phyloP scores from a whole-genome alignment of 2,329 filamentous ascomycete species.

The Colletotrichum costaricense region DNA sequence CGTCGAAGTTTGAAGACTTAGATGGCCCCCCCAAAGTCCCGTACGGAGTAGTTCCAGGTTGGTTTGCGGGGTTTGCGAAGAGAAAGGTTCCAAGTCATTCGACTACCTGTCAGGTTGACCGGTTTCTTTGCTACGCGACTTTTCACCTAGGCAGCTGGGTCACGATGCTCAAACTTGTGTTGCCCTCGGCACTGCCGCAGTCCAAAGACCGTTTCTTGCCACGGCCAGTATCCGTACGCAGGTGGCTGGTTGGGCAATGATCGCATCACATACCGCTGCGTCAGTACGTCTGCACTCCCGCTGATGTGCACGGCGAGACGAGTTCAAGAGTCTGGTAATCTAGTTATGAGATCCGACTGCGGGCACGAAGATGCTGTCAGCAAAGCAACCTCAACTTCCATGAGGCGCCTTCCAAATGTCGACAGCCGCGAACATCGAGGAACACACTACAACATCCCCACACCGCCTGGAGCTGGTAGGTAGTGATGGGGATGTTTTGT shows the following conservation, averaged over 20 bases:
- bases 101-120: conserved; percentile 6
- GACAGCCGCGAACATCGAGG: not conserved
- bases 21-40: conserved; percentile 8
- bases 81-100: conserved; percentile 1
- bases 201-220: not conserved
- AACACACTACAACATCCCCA: not conserved
- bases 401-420: not conserved
- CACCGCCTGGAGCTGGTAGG: not conserved
- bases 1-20: not conserved
- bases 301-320: conserved; percentile 2
- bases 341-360: not conserved
- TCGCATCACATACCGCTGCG: conserved; percentile 9
- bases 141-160: not conserved
- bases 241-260: conserved; percentile 5
- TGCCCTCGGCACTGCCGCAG: not conserved
- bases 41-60: not conserved
- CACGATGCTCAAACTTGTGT: not conserved
- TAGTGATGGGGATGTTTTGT: not conserved
- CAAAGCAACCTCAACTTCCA: not conserved
- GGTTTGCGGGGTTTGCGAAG: conserved; percentile 19
- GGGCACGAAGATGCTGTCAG: conserved; percentile 10
- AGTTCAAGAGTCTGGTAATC: not conserved
- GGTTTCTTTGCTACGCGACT: conserved; percentile 8
- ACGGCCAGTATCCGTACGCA: not conserved
- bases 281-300: not conserved